Evolutionary conservation across 768 basidiomycete species (phyloP).

Genomic region (Pleurotus eryngii): DNA sequence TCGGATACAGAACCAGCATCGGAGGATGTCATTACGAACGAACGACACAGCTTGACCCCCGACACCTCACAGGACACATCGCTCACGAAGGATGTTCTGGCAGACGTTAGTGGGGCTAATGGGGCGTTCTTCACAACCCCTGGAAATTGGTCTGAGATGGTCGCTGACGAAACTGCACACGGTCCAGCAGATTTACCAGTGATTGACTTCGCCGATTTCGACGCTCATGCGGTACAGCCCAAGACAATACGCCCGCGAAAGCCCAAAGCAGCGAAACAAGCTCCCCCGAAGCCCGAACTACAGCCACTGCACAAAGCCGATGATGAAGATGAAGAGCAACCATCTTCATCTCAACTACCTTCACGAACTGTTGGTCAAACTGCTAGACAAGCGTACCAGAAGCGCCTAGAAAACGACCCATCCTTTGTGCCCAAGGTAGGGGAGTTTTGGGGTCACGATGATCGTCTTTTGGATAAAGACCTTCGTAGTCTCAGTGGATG

Average conservation of each 20-base stretch:
- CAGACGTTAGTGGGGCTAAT: slow-evolving; percentile 25
- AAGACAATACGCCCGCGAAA: slow-evolving; percentile 32
- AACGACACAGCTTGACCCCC: slow-evolving; percentile 59
- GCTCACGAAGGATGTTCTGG: slow-evolving; percentile 25
- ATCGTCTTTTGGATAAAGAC: slow-evolving; percentile 81
- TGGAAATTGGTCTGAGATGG: slow-evolving; percentile 81
- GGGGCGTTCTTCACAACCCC: slow-evolving; percentile 53
- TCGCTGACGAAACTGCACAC: slow-evolving; percentile 65
- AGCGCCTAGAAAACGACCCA: slow-evolving; percentile 78
- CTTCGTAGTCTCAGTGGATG: slow-evolving; percentile 79
- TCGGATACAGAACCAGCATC: slow-evolving; percentile 71
- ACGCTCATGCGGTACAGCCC: slow-evolving; percentile 28
- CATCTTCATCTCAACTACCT: slow-evolving; percentile 37
- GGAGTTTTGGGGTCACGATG: slow-evolving; percentile 94
- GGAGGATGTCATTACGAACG: slow-evolving; percentile 53
- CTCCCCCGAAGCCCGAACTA: slow-evolving; percentile 27
- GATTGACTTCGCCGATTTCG: slow-evolving; percentile 74
- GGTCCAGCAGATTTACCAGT: slow-evolving; percentile 70
- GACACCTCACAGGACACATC: slow-evolving; percentile 52
- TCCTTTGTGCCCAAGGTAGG: slow-evolving; percentile 89
- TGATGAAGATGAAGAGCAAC: slow-evolving; percentile 26
- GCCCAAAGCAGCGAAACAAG: slow-evolving; percentile 34
- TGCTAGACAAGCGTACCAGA: slow-evolving; percentile 84
- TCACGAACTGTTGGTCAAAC: slow-evolving; percentile 48
- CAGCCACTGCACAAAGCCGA: slow-evolving; percentile 8